A percentile compares a stretch with the other conserved stretches of the same genome.
Evolutionary conservation across 148 eudicot species (phyloP).

Genomic region (Oxyria digyna): DNA sequence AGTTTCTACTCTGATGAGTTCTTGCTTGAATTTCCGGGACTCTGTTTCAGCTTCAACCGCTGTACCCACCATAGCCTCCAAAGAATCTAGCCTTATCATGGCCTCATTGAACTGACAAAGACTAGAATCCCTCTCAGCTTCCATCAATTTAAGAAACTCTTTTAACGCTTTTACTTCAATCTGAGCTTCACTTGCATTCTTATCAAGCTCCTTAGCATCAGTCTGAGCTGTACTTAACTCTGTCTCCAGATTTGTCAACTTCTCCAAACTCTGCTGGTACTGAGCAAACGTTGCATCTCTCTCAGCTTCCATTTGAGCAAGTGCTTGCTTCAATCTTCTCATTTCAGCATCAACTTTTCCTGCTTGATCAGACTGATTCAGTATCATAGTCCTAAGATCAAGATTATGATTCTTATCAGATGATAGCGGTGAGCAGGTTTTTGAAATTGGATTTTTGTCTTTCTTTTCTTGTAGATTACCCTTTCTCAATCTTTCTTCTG

Average conservation of each 20-base stretch:
- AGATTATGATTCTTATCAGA: conserved; percentile 39
- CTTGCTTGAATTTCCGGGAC: conserved; percentile 33
- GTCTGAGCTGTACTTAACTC: conserved; percentile 40
- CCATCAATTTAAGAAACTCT: conserved; percentile 38
- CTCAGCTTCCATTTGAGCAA: conserved; percentile 42
- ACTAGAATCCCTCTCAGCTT: conserved; percentile 52
- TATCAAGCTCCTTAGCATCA: conserved; percentile 34
- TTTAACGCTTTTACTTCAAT: conserved; percentile 49
- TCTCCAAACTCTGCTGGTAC: conserved; percentile 45
- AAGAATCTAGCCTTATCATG: conserved; percentile 32
- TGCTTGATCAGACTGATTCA: conserved; percentile 39
- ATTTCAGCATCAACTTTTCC: conserved; percentile 50
- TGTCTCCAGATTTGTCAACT: conserved; percentile 43
- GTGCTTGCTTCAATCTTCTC: conserved; percentile 37
- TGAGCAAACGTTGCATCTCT: conserved; percentile 42
- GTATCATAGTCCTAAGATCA: conserved; percentile 19
- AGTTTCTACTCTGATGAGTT: conserved; percentile 39
- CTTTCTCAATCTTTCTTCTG: conserved; percentile 13
- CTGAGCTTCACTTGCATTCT: conserved; percentile 38
- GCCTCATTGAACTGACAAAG: conserved; percentile 28
- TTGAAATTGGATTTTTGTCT: conserved; percentile 14
- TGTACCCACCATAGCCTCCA: conserved; percentile 34
- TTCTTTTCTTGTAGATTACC: conserved; percentile 10
- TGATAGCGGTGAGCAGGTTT: conserved; percentile 19
- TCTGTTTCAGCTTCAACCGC: conserved; percentile 39